A percentile compares a stretch with the other conserved stretches of the same genome.
phyloP scores from a whole-genome alignment of 495 filamentous ascomycete genomes.

The Neurospora sp. region DNA sequence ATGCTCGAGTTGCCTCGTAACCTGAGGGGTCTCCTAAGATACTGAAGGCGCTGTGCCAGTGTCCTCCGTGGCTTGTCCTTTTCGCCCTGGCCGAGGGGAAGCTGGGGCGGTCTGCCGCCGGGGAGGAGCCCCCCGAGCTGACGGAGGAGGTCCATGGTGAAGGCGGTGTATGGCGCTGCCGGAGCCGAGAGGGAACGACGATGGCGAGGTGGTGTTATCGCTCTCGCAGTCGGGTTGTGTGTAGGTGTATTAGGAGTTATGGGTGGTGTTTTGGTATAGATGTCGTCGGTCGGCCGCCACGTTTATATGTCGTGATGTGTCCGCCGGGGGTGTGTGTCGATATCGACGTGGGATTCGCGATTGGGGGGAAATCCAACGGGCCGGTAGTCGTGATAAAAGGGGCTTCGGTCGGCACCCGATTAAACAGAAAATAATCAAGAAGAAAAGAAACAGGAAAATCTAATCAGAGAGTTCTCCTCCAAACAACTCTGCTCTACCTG shows the following conservation, averaged over 20 bases:
- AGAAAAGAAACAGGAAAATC: not conserved
- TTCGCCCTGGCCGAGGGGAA: constrained; percentile 33
- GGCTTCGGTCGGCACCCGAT: not conserved
- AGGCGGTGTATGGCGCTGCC: constrained; percentile 10
- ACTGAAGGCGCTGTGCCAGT: constrained; percentile 51
- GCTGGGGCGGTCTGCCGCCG: constrained; percentile 22
- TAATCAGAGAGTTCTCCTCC: not conserved
- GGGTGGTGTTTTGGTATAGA: not conserved
- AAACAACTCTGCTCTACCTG: not conserved
- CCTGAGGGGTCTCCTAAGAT: constrained; percentile 80
- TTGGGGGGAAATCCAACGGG: not conserved
- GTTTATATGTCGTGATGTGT: not conserved
- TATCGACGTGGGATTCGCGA: not conserved
- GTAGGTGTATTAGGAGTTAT: not conserved
- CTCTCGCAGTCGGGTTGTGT: not conserved
- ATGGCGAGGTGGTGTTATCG: constrained; percentile 3
- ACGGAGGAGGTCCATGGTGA: constrained; percentile 46
- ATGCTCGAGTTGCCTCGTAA: constrained; percentile 90
- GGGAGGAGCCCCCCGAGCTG: constrained; percentile 41
- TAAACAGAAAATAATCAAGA: not conserved
- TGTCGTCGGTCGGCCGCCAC: not conserved
- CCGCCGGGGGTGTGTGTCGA: not conserved
- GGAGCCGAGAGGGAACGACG: constrained; percentile 5
- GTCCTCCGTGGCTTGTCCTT: constrained; percentile 30
- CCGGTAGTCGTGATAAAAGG: not conserved